phyloP scores from a whole-genome alignment of 2,329 filamentous ascomycete species.

The Sarocladium brachiariae region DNA sequence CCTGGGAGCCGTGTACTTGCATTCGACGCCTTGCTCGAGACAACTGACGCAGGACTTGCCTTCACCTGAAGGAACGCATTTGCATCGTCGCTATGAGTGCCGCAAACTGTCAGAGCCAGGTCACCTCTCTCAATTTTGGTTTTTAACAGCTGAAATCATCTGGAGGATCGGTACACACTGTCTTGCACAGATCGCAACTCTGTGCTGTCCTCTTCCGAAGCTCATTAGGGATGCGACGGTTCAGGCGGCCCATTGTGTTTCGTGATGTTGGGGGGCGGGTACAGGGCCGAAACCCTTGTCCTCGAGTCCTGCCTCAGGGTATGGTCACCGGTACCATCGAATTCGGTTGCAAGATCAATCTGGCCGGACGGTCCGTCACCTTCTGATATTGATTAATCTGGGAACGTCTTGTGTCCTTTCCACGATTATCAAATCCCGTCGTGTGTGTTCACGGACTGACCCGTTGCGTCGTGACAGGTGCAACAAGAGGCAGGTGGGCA shows the following conservation, averaged over 20 bases:
- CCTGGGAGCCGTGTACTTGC: conserved; percentile 26
- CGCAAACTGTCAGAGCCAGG: no score
- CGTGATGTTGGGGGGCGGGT: background rate
- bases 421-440: background rate
- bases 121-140: no score
- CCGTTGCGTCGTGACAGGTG: background rate
- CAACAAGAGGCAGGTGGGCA: background rate
- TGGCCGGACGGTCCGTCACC: background rate
- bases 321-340: background rate
- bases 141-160: no score
- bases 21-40: conserved; percentile 24
- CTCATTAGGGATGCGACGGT: conserved; percentile 27
- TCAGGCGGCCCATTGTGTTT: conserved; percentile 1
- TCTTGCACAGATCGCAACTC: conserved; percentile 29
- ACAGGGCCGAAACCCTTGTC: background rate
- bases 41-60: conserved; percentile 26
- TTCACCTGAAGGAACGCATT: conserved; percentile 24
- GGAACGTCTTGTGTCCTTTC: background rate
- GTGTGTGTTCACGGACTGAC: background rate
- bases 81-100: conserved; percentile 24
- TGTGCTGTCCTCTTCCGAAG: conserved; percentile 27
- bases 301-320: background rate
- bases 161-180: conserved; percentile 19
- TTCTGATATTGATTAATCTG: background rate
- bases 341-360: no score